Evolutionary conservation across 1,139 yeast species (phyloP).

Genomic region (Taphrina communis): DNA sequence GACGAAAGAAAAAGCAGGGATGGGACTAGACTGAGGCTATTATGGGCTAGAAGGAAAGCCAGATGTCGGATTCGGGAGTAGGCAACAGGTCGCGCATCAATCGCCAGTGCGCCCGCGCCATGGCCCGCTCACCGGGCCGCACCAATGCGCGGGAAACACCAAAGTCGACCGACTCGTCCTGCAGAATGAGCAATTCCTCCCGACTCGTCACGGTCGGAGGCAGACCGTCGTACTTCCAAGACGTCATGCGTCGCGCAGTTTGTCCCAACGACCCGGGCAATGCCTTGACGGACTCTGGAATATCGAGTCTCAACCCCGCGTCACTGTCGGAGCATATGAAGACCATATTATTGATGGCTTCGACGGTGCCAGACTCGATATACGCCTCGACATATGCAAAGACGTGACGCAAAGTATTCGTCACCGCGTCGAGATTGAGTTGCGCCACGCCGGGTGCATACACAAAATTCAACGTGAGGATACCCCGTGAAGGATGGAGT

Average conservation of each 20-base stretch:
- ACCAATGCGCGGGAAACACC: constrained; percentile 12
- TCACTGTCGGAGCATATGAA: constrained; percentile 17
- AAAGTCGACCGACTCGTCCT: constrained; percentile 10
- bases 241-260: constrained; percentile 27
- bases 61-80: constrained; percentile 17
- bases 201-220: neutral
- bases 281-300: constrained; percentile 16
- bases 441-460: constrained; percentile 16
- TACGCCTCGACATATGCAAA: constrained; percentile 23
- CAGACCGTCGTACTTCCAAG: constrained; percentile 16
- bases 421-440: constrained; percentile 1
- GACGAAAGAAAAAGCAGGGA: no score
- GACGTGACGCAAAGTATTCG: constrained; percentile 18
- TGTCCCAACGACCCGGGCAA: constrained; percentile 17
- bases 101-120: constrained; percentile 32
- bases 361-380: constrained; percentile 27
- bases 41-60: constrained; percentile 12
- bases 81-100: constrained; percentile 29
- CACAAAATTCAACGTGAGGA: constrained; percentile 32
- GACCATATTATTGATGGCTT: constrained; percentile 29
- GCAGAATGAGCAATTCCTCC: constrained; percentile 5
- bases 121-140: constrained; percentile 3
- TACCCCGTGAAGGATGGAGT: constrained; percentile 12
- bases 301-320: constrained; percentile 4
- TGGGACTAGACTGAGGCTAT: no score